These are phyloP conservation scores for Capsella rubella DNA, from an alignment of 441 rosid species.

Conservation along the genomic window DNA sequence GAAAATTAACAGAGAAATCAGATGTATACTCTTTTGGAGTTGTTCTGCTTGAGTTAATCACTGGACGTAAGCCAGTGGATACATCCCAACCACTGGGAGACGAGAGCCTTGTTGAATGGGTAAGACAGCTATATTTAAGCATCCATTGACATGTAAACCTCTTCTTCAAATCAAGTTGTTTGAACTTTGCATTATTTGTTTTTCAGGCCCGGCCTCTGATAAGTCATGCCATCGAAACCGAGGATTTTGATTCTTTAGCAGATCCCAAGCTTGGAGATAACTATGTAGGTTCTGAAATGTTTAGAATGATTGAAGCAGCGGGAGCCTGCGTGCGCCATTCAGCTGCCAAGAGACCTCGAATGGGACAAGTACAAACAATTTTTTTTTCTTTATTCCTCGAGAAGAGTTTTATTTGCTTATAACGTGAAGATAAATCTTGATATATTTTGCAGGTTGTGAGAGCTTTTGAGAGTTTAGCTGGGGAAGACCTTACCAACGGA, in stretches of 20 bases:
- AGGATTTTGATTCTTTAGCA: slow-evolving; percentile 60
- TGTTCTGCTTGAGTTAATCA: slow-evolving; percentile 90
- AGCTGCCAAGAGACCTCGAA: slow-evolving; percentile 86
- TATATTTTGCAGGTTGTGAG: slow-evolving; percentile 71
- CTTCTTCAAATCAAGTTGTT: slow-evolving; percentile 8
- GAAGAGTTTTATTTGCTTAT: slow-evolving; percentile 7
- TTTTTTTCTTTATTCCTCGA: background rate
- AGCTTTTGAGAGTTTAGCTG: slow-evolving; percentile 76
- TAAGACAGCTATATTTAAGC: slow-evolving; percentile 33
- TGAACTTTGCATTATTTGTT: slow-evolving; percentile 11
- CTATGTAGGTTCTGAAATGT: slow-evolving; percentile 72
- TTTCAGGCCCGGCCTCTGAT: slow-evolving; percentile 88
- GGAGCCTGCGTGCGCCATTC: slow-evolving; percentile 91
- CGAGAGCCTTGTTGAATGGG: slow-evolving; percentile 99
- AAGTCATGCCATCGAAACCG: slow-evolving; percentile 68
- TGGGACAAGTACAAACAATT: slow-evolving; percentile 74
- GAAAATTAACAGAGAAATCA: slow-evolving; percentile 93
- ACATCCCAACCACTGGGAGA: slow-evolving; percentile 89
- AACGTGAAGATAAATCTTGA: slow-evolving; percentile 1
- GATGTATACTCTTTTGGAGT: slow-evolving; percentile 97
- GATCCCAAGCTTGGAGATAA: slow-evolving; percentile 75
- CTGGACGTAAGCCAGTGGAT: slow-evolving; percentile 97
- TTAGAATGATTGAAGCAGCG: slow-evolving; percentile 84
- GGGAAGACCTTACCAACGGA: slow-evolving; percentile 80
- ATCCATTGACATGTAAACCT: background rate